Evolutionary conservation across 83 land plant genomes (phyloP).

Genomic region (Isoetes engelmannii): DNA sequence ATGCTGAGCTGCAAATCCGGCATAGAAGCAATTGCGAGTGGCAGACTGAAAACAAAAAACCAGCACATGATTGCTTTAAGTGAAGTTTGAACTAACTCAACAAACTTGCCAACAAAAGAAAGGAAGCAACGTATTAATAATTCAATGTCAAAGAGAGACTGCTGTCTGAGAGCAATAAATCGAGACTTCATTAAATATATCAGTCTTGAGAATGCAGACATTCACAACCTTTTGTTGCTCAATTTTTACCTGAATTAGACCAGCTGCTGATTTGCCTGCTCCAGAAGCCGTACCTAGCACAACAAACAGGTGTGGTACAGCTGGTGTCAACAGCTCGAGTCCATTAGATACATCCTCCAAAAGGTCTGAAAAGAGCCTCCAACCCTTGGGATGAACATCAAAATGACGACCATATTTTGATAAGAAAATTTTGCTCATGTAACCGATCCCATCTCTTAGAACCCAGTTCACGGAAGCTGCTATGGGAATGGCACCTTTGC

Average conservation of each 20-base stretch:
- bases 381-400: slow-evolving; percentile 97
- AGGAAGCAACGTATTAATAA: no score
- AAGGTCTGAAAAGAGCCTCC: slow-evolving; percentile 93
- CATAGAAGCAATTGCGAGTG: slow-evolving; percentile 94
- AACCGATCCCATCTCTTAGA: slow-evolving; percentile 94
- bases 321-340: slow-evolving; percentile 84
- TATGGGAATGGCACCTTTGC: slow-evolving; percentile 96
- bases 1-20: slow-evolving; percentile 96
- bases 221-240: no score
- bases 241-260: slow-evolving; percentile 77
- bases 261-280: slow-evolving; percentile 90
- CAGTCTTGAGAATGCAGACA: no score
- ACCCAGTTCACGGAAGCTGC: slow-evolving; percentile 99
- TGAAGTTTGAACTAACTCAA: background rate
- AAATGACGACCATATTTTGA: slow-evolving; percentile 97
- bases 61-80: background rate
- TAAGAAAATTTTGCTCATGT: slow-evolving; percentile 80
- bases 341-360: slow-evolving; percentile 83
- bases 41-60: slow-evolving; percentile 62
- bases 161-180: no score
- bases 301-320: slow-evolving; percentile 79
- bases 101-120: background rate
- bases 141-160: no score
- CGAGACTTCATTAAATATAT: no score
- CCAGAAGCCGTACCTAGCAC: slow-evolving; percentile 87